These are phyloP conservation scores for Bertia moriformis DNA, from an alignment of 2,329 filamentous ascomycete species.

Conservation along the genomic window DNA sequence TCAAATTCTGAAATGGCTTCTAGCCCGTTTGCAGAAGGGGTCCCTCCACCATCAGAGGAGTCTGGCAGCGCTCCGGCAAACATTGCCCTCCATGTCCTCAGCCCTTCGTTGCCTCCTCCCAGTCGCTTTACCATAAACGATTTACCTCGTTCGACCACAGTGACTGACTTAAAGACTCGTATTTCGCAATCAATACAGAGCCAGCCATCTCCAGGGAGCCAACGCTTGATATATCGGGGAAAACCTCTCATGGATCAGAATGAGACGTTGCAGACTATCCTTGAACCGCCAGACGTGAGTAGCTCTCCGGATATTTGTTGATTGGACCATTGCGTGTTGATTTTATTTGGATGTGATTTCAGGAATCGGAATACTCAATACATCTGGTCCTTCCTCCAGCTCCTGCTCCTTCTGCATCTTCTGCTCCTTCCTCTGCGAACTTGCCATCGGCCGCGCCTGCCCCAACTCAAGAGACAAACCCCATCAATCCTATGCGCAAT, in stretches of 20 bases:
- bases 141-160: not conserved
- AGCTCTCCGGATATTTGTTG: not conserved
- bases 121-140: not conserved
- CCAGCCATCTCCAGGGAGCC: not conserved
- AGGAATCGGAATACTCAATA: constrained; percentile 15
- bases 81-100: not conserved
- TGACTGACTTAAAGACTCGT: not conserved
- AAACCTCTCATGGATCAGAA: not conserved
- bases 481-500: too few relatives aligned
- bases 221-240: not conserved
- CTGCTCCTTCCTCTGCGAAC: constrained; percentile 4
- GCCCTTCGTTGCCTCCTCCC: not conserved
- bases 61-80: not conserved
- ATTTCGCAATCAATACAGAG: not conserved
- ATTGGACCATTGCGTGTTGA: too few relatives aligned
- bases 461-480: too few relatives aligned
- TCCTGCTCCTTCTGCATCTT: constrained; percentile 5
- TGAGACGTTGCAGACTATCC: not conserved
- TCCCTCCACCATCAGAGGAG: not conserved
- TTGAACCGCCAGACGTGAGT: not conserved
- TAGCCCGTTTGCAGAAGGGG: too few relatives aligned
- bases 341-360: not conserved
- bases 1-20: too few relatives aligned
- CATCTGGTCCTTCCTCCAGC: constrained; percentile 24
- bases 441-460: constrained; percentile 2